These are phyloP conservation scores for Penstemon davidsonii DNA, from an alignment of 257 asterid genomes.

Conservation along the genomic window DNA sequence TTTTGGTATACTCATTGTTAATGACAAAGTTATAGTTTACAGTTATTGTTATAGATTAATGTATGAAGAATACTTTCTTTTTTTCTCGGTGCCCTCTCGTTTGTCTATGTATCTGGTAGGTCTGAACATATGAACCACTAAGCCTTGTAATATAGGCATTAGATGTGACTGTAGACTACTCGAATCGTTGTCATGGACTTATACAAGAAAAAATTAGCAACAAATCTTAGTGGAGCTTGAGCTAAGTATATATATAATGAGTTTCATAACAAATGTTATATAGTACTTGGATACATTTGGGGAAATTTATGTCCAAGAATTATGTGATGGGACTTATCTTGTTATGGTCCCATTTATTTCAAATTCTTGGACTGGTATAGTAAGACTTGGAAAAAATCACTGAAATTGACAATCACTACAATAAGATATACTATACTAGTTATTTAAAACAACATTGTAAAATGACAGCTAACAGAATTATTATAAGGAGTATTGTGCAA, in stretches of 20 bases:
- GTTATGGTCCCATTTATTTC: constrained; percentile 16
- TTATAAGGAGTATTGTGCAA: neutral
- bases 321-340: neutral
- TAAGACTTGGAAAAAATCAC: neutral
- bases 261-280: constrained; percentile 1
- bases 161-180: no score
- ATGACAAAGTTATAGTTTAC: no score
- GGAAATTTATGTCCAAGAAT: constrained; percentile 23
- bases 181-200: constrained; percentile 27
- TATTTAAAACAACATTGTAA: neutral
- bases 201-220: constrained; percentile 25
- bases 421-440: neutral
- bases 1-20: no score
- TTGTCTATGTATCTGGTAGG: neutral
- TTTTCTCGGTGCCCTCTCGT: neutral
- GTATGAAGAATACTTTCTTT: no score
- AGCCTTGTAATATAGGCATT: no score
- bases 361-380: constrained; percentile 6
- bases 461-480: neutral
- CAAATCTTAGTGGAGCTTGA: constrained; percentile 30
- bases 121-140: no score
- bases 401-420: neutral
- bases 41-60: no score
- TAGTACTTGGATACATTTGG: constrained; percentile 15
- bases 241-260: constrained; percentile 15